Conservation (phyloP, 805 yeast genomes). For the Candida palmyrensis region DNA sequence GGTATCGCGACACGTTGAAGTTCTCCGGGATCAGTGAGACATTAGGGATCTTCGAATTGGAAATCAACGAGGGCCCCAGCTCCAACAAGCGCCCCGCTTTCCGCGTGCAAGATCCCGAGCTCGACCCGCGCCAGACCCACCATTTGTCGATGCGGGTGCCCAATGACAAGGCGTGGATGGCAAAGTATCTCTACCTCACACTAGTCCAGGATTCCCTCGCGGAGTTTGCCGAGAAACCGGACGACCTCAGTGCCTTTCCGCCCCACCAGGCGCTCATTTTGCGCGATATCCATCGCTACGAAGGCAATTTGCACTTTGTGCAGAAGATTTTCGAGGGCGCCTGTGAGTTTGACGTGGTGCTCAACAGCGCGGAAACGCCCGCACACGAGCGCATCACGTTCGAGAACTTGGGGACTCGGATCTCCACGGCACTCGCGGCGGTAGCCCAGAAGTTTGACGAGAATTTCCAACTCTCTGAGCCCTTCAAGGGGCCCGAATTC, state of each 20-base stretch:
- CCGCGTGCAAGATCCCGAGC: slow-evolving; percentile 25
- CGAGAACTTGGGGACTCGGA: slow-evolving; percentile 29
- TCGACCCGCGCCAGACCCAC: slow-evolving; percentile 58
- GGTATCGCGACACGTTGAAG: slow-evolving; percentile 34
- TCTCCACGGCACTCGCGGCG: slow-evolving; percentile 24
- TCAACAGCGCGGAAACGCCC: slow-evolving; percentile 42
- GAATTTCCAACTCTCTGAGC: slow-evolving; percentile 45
- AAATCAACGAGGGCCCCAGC: slow-evolving; percentile 51
- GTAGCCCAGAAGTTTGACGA: slow-evolving; percentile 51
- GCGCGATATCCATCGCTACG: slow-evolving; percentile 53
- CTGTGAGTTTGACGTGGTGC: slow-evolving; percentile 71
- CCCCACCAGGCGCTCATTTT: slow-evolving; percentile 49
- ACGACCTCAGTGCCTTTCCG: slow-evolving; percentile 26
- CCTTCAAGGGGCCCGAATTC: slow-evolving; percentile 44
- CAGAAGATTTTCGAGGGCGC: slow-evolving; percentile 73
- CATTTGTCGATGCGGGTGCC: slow-evolving; percentile 71
- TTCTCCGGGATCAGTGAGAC: slow-evolving; percentile 48
- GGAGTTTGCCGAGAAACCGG: slow-evolving; percentile 28
- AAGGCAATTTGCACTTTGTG: slow-evolving; percentile 74
- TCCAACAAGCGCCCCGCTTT: slow-evolving; percentile 39
- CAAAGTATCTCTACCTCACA: slow-evolving; percentile 68
- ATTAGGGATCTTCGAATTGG: slow-evolving; percentile 61
- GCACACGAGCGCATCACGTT: slow-evolving; percentile 30
- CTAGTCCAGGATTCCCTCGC: slow-evolving; percentile 67
- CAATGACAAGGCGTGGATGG: slow-evolving; percentile 68